Percentiles rank a stretch among this genome's conserved stretches.
Conservation (phyloP, 805 yeast genomes). For the Candida ipomoeae region DNA sequence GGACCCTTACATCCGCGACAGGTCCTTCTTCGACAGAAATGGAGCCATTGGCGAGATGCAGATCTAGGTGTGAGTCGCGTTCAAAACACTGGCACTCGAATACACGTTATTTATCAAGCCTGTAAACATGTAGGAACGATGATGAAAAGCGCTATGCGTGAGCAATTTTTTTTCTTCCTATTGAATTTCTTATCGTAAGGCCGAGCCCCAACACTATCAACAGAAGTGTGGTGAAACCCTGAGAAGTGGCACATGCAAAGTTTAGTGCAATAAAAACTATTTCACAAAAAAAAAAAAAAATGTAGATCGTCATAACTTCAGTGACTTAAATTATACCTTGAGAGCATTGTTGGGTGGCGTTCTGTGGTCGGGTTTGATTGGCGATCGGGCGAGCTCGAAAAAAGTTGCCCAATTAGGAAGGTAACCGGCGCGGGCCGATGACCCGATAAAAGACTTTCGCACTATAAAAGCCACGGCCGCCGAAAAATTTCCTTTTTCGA, state of each 20-base stretch:
- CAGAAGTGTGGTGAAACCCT: no score
- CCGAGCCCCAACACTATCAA: no score
- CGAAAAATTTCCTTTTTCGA: constrained; percentile 1
- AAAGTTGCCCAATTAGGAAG: neutral
- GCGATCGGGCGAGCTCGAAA: neutral
- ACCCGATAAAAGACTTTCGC: neutral
- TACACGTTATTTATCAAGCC: neutral
- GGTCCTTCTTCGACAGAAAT: constrained; percentile 18
- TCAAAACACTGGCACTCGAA: neutral
- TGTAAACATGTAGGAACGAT: neutral
- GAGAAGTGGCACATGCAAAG: no score
- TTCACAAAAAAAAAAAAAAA: no score
- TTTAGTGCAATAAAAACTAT: no score
- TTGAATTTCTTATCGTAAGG: no score
- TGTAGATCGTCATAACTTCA: no score
- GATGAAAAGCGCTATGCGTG: neutral
- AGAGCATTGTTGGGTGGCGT: neutral
- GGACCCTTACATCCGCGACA: constrained; percentile 31
- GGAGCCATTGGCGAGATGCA: constrained; percentile 13
- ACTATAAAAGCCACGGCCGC: neutral
- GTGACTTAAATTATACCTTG: no score
- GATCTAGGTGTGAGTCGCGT: neutral
- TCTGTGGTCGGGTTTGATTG: neutral
- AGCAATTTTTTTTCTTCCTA: no score
- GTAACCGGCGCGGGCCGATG: neutral